Percentiles rank a stretch among this genome's conserved stretches.
These are phyloP conservation scores for Suillus alpinus DNA, from an alignment of 768 basidiomycete species.

Conservation along the genomic window DNA sequence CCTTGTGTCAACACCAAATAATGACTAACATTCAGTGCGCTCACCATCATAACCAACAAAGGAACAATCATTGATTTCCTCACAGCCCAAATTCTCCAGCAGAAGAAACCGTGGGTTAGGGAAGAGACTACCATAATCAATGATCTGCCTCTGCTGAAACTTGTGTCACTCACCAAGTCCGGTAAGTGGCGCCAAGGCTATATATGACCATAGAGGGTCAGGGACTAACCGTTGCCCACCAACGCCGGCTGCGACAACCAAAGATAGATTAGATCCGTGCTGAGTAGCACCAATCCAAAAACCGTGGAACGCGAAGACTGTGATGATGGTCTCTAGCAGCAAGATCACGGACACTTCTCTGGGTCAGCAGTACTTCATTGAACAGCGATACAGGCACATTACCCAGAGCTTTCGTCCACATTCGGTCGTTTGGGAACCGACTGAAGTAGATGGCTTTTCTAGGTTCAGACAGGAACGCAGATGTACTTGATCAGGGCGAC, in stretches of 20 bases:
- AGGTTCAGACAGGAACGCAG: neutral
- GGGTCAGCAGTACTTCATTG: neutral
- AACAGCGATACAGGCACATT: neutral
- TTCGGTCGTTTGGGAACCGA: constrained; percentile 14
- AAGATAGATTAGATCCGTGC: constrained; percentile 8
- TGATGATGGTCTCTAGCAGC: constrained; percentile 17
- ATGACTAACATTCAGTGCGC: neutral
- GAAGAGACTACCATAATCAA: constrained; percentile 11
- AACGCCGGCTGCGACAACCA: constrained; percentile 3
- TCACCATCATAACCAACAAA: constrained; percentile 17
- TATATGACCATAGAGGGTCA: constrained; percentile 11
- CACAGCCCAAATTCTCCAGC: constrained; percentile 20
- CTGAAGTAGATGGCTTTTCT: constrained; percentile 18
- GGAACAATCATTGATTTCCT: neutral
- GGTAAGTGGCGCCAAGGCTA: constrained; percentile 3
- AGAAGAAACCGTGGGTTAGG: constrained; percentile 19
- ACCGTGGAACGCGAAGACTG: constrained; percentile 7
- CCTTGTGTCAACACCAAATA: neutral
- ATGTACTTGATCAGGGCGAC: neutral
- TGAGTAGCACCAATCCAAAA: constrained; percentile 11
- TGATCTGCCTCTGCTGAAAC: neutral
- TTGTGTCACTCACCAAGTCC: constrained; percentile 17
- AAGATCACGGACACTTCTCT: constrained; percentile 11
- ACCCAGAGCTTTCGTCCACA: constrained; percentile 16
- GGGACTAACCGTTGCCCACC: constrained; percentile 2